Evolutionary conservation across 306 rosid genomes (phyloP), one percentile per base, ranked within the genome.

Genomic region (Casuarina glauca): DNA sequence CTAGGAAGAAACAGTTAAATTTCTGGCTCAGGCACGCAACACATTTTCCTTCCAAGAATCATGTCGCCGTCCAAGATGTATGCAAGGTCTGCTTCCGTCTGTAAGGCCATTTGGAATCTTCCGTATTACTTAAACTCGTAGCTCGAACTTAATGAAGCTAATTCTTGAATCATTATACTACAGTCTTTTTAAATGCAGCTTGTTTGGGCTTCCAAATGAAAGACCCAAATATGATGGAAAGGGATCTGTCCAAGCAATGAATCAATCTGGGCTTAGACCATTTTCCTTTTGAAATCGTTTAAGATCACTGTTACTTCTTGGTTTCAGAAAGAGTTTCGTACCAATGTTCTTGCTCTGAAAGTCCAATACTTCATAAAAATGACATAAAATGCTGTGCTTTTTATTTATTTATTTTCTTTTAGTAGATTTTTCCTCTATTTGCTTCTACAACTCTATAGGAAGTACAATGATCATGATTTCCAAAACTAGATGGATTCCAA

Each of bases 41-140:
- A 20, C 99, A 95, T 95, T 84, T 88, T 93, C 84, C 72, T 86
- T 0, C 99, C 97, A 0, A 97, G 99, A 63, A 95, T 95, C 97
- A 95, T 93, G 83, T 93, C 99, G 76, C 93, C 99, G 61, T 95
- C 99, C 36, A 91, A 78, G 58, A 95, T 78, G 43, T 95, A 95
- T 2, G 91, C 97, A 32, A 95, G 84, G 80, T 95, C 96, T 12
- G 91, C 93, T 74, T 91, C 94, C 1, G 97, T 93, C 80, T 95
- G 97, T 20, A 93, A 80, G 49, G 99, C 97, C 89, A 95, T 89
- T 67, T 95, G 99, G 71, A 95, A 95, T 77, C 99, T 88, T 63
- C 99, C 99, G 57, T 95, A 95, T 91, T 95, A 95, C 89, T 93
- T 95, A 86, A 95, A 95, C 78, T 95, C 99, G 57, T 95, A 93